phyloP scores from a whole-genome alignment of 139 green algal genomes.

The Chlorella sorokiniana region DNA sequence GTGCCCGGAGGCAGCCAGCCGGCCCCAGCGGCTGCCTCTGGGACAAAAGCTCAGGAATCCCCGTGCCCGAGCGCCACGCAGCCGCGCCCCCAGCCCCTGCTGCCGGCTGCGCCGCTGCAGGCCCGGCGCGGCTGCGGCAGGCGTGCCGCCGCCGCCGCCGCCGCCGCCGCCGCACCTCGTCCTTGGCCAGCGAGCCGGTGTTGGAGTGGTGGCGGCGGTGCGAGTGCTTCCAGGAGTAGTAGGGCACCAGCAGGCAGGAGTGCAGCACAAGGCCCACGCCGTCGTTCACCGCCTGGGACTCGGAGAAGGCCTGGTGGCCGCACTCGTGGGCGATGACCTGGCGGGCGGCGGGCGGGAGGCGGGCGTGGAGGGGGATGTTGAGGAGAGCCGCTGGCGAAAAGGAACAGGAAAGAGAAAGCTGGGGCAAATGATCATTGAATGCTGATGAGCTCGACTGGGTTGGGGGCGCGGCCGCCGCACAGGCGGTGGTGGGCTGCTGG shows the following conservation, averaged over 20 bases:
- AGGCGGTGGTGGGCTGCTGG: too few relatives aligned
- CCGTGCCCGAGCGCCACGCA: too few relatives aligned
- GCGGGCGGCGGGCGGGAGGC: neutral
- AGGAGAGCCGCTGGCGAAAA: neutral
- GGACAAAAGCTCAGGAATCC: too few relatives aligned
- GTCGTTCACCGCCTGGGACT: conserved; percentile 74
- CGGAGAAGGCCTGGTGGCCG: conserved; percentile 80
- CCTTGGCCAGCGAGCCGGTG: conserved; percentile 74
- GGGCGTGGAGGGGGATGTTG: neutral
- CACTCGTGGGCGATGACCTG: conserved; percentile 81
- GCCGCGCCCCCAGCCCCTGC: too few relatives aligned
- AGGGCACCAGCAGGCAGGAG: conserved; percentile 83
- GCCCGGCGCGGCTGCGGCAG: too few relatives aligned
- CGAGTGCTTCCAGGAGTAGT: conserved; percentile 93
- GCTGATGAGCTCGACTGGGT: too few relatives aligned
- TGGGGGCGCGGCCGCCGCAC: too few relatives aligned
- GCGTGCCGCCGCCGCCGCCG: neutral
- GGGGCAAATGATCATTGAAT: too few relatives aligned
- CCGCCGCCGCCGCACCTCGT: conserved; percentile 65
- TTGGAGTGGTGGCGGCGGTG: conserved; percentile 90
- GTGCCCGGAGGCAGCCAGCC: too few relatives aligned
- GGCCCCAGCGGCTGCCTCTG: too few relatives aligned
- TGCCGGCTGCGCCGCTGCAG: too few relatives aligned
- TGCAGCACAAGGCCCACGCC: conserved; percentile 81
- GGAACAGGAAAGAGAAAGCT: neutral